These are phyloP conservation scores for Aphanoascus verrucosus DNA, from an alignment of 2,329 filamentous ascomycete genomes.

Conservation along the genomic window DNA sequence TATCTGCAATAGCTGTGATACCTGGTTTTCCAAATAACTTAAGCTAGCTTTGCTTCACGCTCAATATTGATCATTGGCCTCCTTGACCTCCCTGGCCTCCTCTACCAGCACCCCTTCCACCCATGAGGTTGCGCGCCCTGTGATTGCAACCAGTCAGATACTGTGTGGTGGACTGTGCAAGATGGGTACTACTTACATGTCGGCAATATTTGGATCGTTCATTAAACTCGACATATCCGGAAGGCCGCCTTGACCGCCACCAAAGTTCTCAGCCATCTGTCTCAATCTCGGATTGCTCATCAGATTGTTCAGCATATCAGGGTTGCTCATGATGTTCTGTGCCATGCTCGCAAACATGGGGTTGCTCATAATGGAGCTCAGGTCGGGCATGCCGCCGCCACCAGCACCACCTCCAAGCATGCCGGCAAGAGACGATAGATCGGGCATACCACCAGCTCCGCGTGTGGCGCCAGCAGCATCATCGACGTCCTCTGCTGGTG, in stretches of 20 bases:
- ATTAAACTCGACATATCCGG: conserved; percentile 77
- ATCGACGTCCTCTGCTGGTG: conserved; percentile 43
- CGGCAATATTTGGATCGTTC: conserved; percentile 82
- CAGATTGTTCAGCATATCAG: conserved; percentile 77
- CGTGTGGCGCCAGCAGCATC: conserved; percentile 38
- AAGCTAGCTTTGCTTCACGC: not conserved
- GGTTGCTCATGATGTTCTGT: conserved; percentile 94
- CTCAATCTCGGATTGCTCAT: conserved; percentile 88
- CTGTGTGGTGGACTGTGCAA: not conserved
- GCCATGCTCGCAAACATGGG: conserved; percentile 98
- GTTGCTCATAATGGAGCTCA: conserved; percentile 83
- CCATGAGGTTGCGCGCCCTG: conserved; percentile 60
- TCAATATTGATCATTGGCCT: not conserved
- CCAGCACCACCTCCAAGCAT: conserved; percentile 58
- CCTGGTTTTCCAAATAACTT: not conserved
- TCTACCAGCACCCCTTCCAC: conserved; percentile 42
- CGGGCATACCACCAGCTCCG: conserved; percentile 50
- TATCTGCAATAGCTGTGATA: not conserved
- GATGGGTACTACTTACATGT: conserved; percentile 60
- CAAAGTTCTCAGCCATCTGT: conserved; percentile 76
- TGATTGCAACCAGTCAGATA: conserved; percentile 7
- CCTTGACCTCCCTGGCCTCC: conserved; percentile 18
- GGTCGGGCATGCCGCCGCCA: conserved; percentile 71
- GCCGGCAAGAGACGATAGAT: conserved; percentile 57
- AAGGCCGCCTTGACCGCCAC: conserved; percentile 58